Percentiles rank a stretch among this genome's conserved stretches.
phyloP scores from a whole-genome alignment of 352 stramenopile genomes.

The Phytopythium mirpurense region DNA sequence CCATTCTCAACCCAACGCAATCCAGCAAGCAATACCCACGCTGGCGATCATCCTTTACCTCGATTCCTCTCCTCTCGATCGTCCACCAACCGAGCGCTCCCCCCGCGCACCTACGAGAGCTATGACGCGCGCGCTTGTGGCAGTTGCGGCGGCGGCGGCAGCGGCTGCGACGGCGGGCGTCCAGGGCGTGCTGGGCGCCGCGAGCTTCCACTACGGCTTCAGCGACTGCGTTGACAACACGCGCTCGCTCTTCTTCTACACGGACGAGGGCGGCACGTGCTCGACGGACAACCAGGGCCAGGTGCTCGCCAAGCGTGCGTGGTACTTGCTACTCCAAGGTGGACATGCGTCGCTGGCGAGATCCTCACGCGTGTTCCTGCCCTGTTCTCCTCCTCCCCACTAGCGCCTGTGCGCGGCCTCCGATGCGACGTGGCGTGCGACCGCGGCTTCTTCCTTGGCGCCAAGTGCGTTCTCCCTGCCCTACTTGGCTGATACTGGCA shows the following conservation, averaged over 20 bases:
- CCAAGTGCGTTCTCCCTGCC: conserved; percentile 45
- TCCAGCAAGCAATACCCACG: too few species aligned
- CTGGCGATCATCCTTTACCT: too few species aligned
- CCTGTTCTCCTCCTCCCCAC: neutral
- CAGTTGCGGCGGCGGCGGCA: neutral
- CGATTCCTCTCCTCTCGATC: too few species aligned
- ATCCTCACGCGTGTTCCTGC: neutral
- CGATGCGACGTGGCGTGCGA: conserved; percentile 71
- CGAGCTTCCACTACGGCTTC: conserved; percentile 60
- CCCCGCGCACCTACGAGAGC: neutral
- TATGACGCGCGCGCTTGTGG: conserved; percentile 2
- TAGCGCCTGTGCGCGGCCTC: conserved; percentile 62
- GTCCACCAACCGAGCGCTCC: too few species aligned
- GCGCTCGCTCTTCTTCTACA: conserved; percentile 74
- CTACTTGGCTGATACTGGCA: neutral
- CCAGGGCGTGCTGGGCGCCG: neutral
- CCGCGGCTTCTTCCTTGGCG: conserved; percentile 63
- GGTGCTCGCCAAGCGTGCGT: conserved; percentile 48
- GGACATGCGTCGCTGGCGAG: neutral
- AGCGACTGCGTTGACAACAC: conserved; percentile 75
- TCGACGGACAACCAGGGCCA: conserved; percentile 21
- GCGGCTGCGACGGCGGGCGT: neutral
- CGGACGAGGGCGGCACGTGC: conserved; percentile 45
- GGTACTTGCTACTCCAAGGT: too few species aligned
- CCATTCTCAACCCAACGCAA: too few species aligned